Percentiles rank a stretch among this genome's conserved stretches.
Evolutionary conservation across 495 filamentous ascomycete genomes (phyloP).

Genomic region (Hypoxylon fragiforme): DNA sequence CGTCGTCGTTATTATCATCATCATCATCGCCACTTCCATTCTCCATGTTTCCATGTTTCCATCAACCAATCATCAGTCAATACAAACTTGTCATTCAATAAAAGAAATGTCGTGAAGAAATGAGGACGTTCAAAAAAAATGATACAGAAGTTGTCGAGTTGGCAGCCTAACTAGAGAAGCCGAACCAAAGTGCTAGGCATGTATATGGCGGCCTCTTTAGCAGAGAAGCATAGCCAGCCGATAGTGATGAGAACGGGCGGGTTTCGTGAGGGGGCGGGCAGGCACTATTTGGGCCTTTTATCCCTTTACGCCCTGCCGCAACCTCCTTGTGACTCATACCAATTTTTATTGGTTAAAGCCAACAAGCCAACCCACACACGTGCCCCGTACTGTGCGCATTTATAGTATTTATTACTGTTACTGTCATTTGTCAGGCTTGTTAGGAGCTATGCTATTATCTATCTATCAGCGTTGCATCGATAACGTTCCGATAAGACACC

Average conservation of each 20-base stretch:
- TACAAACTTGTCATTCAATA: too few relatives aligned
- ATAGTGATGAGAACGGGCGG: conserved; percentile 49
- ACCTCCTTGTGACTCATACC: conserved; percentile 38
- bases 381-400: conserved; percentile 37
- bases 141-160: too few relatives aligned
- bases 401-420: conserved; percentile 5
- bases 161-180: too few relatives aligned
- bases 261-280: conserved; percentile 51
- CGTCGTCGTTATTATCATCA: too few relatives aligned
- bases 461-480: not conserved
- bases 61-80: too few relatives aligned
- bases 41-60: too few relatives aligned
- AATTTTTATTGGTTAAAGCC: conserved; percentile 25
- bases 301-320: conserved; percentile 36
- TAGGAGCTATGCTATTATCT: not conserved
- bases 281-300: conserved; percentile 62
- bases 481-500: not conserved
- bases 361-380: conserved; percentile 29
- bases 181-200: too few relatives aligned
- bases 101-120: too few relatives aligned
- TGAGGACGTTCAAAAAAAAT: too few relatives aligned
- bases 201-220: conserved; percentile 5
- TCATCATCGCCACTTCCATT: too few relatives aligned
- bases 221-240: conserved; percentile 19
- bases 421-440: conserved; percentile 3